Base-by-base conservation (phyloP, 2,329 filamentous ascomycete genomes). In the Epichloe sp. region DNA sequence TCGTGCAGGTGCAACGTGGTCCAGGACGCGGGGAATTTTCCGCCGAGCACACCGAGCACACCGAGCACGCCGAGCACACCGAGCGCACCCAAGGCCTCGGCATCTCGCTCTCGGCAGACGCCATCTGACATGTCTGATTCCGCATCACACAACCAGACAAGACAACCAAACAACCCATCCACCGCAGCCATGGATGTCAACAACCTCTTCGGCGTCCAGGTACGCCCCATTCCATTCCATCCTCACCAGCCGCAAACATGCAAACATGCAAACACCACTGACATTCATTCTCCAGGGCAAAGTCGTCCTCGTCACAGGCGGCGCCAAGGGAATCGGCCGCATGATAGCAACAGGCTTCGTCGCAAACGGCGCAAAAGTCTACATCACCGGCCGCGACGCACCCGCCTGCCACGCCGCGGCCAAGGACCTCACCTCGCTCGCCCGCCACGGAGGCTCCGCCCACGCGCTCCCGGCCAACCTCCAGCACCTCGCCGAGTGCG, bases 291-390 rank as follows among this genome's bases (percentile, higher is more conserved):
- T 35, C 44, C 31, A 77, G 72, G 76, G 69, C 63, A 81, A 80
- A 68, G 74, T 77, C 49, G 75, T 79, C 57, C 71, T 80, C 53
- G 70, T 80, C 49, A 80, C 77, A 5, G 78, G 78, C 55, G 75
- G 70, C 49, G 76, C 73, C 44, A 78, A 82, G 61, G 81, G 80
- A 56, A 78, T 85, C 55, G 82, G 82, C 15, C 77, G 76, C 53
- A 85, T 85, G 81, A 85, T 85, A 55, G 77, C 78, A 35, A 71
- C 80, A 52, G 82, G 79, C 52, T 84, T 82, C 65, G 72, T 83
- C n/a, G 63, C 71, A 52, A 83, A 82, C 65, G 79, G 80, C 52
- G 76, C 76, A 38, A 78, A 71, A 48, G 81, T 85, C 15, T 85
- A 84, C 71, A 78, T 85, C 54, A 78, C 79, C 5, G 83, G 79